Evolutionary conservation across 495 filamentous ascomycete species (phyloP), one percentile per base, ranked within the genome.

Genomic region (Talaromyces trachyspermus): DNA sequence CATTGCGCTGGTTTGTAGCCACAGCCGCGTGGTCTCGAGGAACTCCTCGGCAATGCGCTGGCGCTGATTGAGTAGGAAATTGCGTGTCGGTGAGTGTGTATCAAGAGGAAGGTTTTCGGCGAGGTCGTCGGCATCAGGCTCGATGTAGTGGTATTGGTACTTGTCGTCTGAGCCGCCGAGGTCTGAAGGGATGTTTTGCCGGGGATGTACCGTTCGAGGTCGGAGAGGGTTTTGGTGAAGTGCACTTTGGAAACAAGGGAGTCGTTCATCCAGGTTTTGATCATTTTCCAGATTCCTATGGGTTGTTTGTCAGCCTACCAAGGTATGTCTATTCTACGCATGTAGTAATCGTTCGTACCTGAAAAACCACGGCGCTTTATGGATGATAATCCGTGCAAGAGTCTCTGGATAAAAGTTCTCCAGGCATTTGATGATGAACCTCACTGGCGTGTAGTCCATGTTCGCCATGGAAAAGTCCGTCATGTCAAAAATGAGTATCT

Each of bases 331-430:
- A n/a, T 32, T 10, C 1, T 32, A 32, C 14, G 10, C 29, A 32
- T 32, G 10, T 32, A 32, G 10, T 32, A 32, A n/a, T n/a, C n/a
- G n/a, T n/a, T n/a, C 43, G 5, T 49, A 84, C 86, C 81, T 61
- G 89, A 85, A 67, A 98, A 96, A 69, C 91, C 89, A 98, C 0
- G 92, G 92, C 1, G 91, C 80, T 61, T 95, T 95, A 67, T 98
- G 88, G 24, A 98, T 85, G 7, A 96, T 75, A 30, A 95, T 83
- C 2, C 81, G 71, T 29, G 90, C 91, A 0, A 98, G 74, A 27
- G 73, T 85, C 63, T 96, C 92, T 4, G 92, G 91, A 61, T 96
- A 98, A 65, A 95, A 95, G 32, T 89, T 89, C 69, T 96, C 89
- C 59, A 98, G 95, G 61, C 87, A 92, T 65, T 91, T 90, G 65